Base-by-base conservation (phyloP, 1,139 yeast species). In the Sugiyamaella xylanicola region DNA sequence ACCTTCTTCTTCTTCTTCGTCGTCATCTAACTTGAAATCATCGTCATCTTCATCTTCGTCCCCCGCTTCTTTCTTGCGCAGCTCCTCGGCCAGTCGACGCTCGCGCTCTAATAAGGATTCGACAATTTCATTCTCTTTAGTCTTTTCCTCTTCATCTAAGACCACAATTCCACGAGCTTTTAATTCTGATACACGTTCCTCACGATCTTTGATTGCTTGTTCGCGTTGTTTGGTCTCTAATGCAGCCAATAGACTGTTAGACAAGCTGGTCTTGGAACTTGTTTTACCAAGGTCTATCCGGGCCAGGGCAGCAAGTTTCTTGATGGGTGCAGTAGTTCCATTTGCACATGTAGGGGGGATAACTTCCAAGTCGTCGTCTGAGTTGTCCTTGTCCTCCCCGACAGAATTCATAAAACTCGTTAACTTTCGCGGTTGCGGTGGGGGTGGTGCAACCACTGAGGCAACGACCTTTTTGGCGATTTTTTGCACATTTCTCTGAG, bases 21-120 rank as follows among this genome's bases (percentile, higher is more conserved):
- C 58, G 7, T 54, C 51, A 16, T 61, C 61, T 16, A 51, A 56
- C n/a, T 52, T 58, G 20, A 61, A 61, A 17, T 61, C 68, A 9
- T 63, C 67, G 19, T 64, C 70, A 9, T 60, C 63, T 9, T 62
- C 65, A 3, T 66, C 68, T 2, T 64, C 29, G 59, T 79, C 76
- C 56, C 82, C 88, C 55, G 76, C 77, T 62, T 77, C 79, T 80
- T 75, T 51, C 81, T 57, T 47, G 36, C 71, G 58, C 20, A 71
- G 48, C 35, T 64, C 66, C 43, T 65, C 73, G 5, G 72, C 75
- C 36, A 62, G 59, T 13, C 66, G 60, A 35, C 69, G 62, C 65
- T 86, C 92, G 56, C 81, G 77, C 61, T 86, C 90, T 61, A 86
- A 74, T 47, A 86, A 72, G n/a, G 73, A 70, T 57, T 77, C 83